Percentiles rank a stretch among this genome's conserved stretches.
Conservation (phyloP, 805 yeast genomes). For the Maudiozyma turicensis region DNA sequence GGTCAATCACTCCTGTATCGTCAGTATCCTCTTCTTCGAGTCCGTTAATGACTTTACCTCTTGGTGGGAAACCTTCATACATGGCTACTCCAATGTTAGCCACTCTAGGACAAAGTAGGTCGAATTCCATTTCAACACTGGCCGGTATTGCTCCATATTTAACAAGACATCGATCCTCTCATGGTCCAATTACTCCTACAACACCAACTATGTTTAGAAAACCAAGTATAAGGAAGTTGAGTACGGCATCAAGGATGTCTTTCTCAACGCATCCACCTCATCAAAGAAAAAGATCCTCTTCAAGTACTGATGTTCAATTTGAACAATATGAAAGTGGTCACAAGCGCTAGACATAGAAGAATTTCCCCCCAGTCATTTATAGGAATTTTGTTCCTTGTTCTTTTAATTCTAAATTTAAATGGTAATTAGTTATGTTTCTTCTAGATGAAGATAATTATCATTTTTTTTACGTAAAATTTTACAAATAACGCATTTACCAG, state of each 20-base stretch:
- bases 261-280: slow-evolving; percentile 2
- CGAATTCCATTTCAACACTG: not conserved
- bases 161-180: slow-evolving; percentile 11
- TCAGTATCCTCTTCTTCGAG: slow-evolving; percentile 1
- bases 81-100: not conserved
- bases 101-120: not conserved
- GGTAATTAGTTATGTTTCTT: not conserved
- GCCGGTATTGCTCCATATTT: slow-evolving; percentile 1
- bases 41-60: not conserved
- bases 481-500: not conserved
- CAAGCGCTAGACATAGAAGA: slow-evolving; percentile 6
- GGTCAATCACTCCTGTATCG: not conserved
- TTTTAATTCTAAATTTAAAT: not conserved
- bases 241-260: not conserved
- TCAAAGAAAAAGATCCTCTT: slow-evolving; percentile 21
- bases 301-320: slow-evolving; percentile 21
- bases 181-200: slow-evolving; percentile 19
- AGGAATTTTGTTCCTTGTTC: not conserved
- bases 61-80: not conserved
- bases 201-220: slow-evolving; percentile 9
- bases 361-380: not conserved
- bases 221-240: not conserved
- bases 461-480: not conserved
- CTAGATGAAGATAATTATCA: not conserved
- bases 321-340: slow-evolving; percentile 11